Evolutionary conservation across 208 protist genomes (phyloP), one percentile per base, ranked within the genome.

Genomic region (Tritrichomonas musculus): DNA sequence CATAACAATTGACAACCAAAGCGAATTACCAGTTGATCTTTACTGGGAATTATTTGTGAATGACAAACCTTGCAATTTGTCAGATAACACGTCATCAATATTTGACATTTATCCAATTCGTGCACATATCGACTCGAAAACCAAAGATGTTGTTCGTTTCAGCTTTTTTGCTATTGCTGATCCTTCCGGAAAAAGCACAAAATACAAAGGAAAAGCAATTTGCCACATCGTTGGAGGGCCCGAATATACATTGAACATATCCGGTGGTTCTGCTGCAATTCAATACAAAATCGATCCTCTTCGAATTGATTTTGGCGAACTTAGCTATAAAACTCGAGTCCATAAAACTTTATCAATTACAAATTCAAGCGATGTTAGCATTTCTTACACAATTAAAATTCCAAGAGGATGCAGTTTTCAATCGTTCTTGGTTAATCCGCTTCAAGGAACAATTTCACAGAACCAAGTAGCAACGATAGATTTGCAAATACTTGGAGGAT

Each of bases 61-160:
- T 17, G 53, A 60, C 17, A 60, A 60, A 17, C 77, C 77, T 47
- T 13, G 14, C 20, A 20, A 30, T 13, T 57, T 57, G 33, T 8
- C 14, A 13, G 13, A 30, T 39, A 36, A 88, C 27, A 50, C 41
- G 0, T 47, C 44, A 33, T 57, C 53, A 33, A 88, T 88, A 53
- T 88, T 88, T 47, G 47, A 88, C 39, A 88, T 88, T 88, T 88
- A 88, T 88, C 77, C 77, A 88, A 88, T 88, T 27, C 20, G 77
- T 39, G 47, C 41, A 39, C 41, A 53, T 27, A 57, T 88, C 0
- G 77, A 88, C 53, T 33, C 77, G 17, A 88, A 57, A 57, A n/a
- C 17, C 9, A 39, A 13, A 22, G 77, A 88, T 39, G 47, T 47
- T 53, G 47, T 88, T 20, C 41, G 44, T 39, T 53, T 88, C 39